Evolutionary conservation across 2,329 filamentous ascomycete species (phyloP).

Genomic region (Alternaria metachromatica): DNA sequence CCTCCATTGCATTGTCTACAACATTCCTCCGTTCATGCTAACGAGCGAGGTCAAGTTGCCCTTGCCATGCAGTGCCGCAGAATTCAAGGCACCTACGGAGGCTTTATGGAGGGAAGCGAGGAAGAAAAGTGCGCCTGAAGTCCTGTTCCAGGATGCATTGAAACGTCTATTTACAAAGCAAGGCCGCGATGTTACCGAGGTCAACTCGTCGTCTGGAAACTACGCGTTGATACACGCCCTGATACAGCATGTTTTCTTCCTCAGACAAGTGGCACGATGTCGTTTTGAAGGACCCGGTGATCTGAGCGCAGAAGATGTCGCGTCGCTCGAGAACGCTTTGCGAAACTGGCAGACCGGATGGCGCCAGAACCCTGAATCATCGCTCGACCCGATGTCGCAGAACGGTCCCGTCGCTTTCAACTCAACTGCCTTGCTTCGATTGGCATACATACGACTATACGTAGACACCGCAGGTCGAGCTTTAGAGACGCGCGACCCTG

Average conservation of each 20-base stretch:
- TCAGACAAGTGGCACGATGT: slow-evolving; percentile 61
- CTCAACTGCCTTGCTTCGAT: slow-evolving; percentile 65
- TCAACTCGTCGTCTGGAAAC: slow-evolving; percentile 58
- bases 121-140: slow-evolving; percentile 29
- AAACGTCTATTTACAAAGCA: slow-evolving; percentile 43
- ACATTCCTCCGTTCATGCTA: slow-evolving; percentile 64
- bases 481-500: slow-evolving; percentile 69
- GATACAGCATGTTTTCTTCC: slow-evolving; percentile 73
- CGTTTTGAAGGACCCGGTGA: slow-evolving; percentile 42
- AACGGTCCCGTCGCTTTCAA: slow-evolving; percentile 72
- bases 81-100: slow-evolving; percentile 62
- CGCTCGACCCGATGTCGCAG: slow-evolving; percentile 58
- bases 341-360: slow-evolving; percentile 52
- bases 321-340: slow-evolving; percentile 53
- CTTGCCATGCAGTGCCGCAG: slow-evolving; percentile 61
- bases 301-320: slow-evolving; percentile 49
- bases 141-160: slow-evolving; percentile 43
- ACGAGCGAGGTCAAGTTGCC: slow-evolving; percentile 62
- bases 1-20: slow-evolving; percentile 67
- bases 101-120: slow-evolving; percentile 56
- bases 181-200: slow-evolving; percentile 41
- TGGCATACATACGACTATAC: slow-evolving; percentile 70
- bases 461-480: slow-evolving; percentile 69
- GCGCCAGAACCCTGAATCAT: slow-evolving; percentile 51
- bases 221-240: slow-evolving; percentile 76